Evolutionary conservation across 108 stramenopile genomes (phyloP), one percentile per base, ranked within the genome.

Genomic region (Cyclotella baltica): DNA sequence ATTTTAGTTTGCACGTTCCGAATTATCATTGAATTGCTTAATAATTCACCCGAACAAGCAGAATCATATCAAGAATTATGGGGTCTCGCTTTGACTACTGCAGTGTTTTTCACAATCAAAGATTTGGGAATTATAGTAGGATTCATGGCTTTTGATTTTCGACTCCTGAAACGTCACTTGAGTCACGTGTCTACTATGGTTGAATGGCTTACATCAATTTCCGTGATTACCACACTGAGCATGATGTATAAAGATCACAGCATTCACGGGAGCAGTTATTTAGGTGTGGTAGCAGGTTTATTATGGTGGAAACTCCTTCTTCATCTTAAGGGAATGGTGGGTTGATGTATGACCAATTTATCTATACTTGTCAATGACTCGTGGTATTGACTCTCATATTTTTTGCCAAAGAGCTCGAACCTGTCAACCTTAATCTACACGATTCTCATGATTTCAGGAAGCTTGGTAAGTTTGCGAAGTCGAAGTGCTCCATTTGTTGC

Each of bases 361-460:
- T 27, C 55, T 6, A 1, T 55, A 25, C 2, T 55, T 25, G 55
- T 48, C 19, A 48, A 4, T 1, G n/a, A 16, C 1, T 48, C 6
- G 47, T n/a, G 2, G 18, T 48, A n/a, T 2, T 48, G 19, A 2
- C 18, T 48, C 2, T 48, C 47, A 1, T 6, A n/a, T n/a, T n/a
- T 55, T 6, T 25, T 25, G 11, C 1, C 11, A 25, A 10, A 55
- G 73, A 74, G 73, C 47, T 38, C 62, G 20, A 36, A 52, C 38
- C 59, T 74, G 15, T 63, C 73, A 36, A 74, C 73, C 4, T 36
- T 74, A 48, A 74, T 74, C 18, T 74, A 74, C 48, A 74, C 73
- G 11, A 74, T 74, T 15, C 11, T 74, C 3, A 43, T 64, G 48
- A 51, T 74, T 38, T 55, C 33, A 29, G 34, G 35, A 29, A 31